Conservation (phyloP, 1,284 basidiomycete species). For the Ceratobasidium sp. region DNA sequence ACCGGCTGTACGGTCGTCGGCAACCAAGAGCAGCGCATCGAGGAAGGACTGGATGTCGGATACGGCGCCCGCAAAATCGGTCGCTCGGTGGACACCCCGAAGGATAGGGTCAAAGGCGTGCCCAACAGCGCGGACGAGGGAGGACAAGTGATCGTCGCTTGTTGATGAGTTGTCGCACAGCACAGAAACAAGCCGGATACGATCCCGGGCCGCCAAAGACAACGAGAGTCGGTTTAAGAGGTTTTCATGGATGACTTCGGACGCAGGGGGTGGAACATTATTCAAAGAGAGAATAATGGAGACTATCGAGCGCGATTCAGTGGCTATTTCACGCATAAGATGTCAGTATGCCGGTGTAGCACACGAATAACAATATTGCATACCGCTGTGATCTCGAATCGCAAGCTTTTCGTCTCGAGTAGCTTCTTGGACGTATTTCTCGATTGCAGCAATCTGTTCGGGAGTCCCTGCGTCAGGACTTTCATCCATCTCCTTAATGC, state of each 20-base stretch:
- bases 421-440: conserved; percentile 26
- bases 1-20: conserved; percentile 22
- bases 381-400: conserved; percentile 30
- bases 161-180: conserved; percentile 7
- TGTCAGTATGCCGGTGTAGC: background rate
- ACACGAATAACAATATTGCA: background rate
- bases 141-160: conserved; percentile 25
- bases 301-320: conserved; percentile 17
- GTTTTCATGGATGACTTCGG: conserved; percentile 27
- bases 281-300: conserved; percentile 10
- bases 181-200: conserved; percentile 20
- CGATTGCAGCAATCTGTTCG: conserved; percentile 32
- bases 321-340: background rate
- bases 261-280: conserved; percentile 10
- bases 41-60: conserved; percentile 32
- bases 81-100: conserved; percentile 25
- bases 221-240: conserved; percentile 28
- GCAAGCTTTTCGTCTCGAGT: conserved; percentile 33
- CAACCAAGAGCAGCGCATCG: conserved; percentile 13
- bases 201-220: conserved; percentile 22
- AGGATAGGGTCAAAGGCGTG: conserved; percentile 30
- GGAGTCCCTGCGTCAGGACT: conserved; percentile 21
- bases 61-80: conserved; percentile 31
- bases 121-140: conserved; percentile 23
- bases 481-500: conserved; percentile 24